phyloP scores from a whole-genome alignment of 495 filamentous ascomycete species.

The Bathelium albidoporum region DNA sequence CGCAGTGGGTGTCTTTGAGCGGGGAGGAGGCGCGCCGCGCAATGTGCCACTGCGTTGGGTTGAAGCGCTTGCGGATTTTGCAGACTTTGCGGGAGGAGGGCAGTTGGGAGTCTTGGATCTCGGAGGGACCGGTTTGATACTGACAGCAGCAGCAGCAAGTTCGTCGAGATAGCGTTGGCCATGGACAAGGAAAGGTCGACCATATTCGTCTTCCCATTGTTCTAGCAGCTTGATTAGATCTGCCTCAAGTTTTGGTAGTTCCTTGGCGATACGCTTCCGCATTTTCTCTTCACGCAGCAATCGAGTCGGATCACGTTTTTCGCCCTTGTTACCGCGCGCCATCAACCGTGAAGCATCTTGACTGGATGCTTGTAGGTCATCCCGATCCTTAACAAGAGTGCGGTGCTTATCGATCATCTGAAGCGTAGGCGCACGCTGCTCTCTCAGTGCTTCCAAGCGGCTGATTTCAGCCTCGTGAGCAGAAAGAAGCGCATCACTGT shows the following conservation, averaged over 20 bases:
- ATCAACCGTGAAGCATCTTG: constrained; percentile 91
- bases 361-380: constrained; percentile 75
- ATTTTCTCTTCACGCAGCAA: constrained; percentile 97
- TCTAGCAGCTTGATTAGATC: constrained; percentile 75
- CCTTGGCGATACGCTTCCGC: constrained; percentile 91
- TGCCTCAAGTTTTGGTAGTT: constrained; percentile 78
- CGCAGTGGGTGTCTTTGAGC: constrained; percentile 52
- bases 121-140: constrained; percentile 42
- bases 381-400: constrained; percentile 72
- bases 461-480: constrained; percentile 83
- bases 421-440: constrained; percentile 78
- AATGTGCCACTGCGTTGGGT: constrained; percentile 18
- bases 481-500: constrained; percentile 80
- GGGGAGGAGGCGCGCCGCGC: constrained; percentile 28
- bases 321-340: constrained; percentile 76
- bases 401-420: constrained; percentile 75
- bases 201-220: constrained; percentile 87
- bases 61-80: constrained; percentile 14
- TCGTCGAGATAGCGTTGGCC: constrained; percentile 81
- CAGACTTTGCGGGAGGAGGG: constrained; percentile 22
- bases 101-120: constrained; percentile 67
- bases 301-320: constrained; percentile 85
- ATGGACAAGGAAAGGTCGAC: constrained; percentile 82
- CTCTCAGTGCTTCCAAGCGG: constrained; percentile 69
- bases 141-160: constrained; percentile 53